Base-by-base conservation (phyloP, 1,139 yeast genomes). In the Diutina mesorugosa region DNA sequence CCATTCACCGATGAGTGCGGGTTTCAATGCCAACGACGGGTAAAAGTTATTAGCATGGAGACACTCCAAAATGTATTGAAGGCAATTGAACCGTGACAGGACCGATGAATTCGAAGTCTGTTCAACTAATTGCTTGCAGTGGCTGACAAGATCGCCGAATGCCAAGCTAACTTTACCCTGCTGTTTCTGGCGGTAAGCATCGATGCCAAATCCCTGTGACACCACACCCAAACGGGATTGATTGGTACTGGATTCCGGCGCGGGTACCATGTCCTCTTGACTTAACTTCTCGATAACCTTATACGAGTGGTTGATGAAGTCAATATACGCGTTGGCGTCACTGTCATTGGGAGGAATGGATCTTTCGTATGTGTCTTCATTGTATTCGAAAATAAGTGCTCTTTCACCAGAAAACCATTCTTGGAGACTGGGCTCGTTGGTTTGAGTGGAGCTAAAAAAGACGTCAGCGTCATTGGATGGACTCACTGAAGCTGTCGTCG, bases 1-100 rank as follows among this genome's bases (percentile, higher is more conserved):
- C 93, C 93, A 87, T 56, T 73, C 76, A 16, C 76, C 68, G 52
- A 83, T 67, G 21, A 73, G 65, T 41, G 75, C 77, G 1, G 84
- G 81, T 55, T 73, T 77, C 51, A 56, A 58, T n/a, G 57, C 55
- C 41, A 54, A 54, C 7, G 57, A 45, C 6, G 54, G 67, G 0
- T 77, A 58, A 53, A 84, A 86, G 60, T 74, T 71, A 47, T 79
- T 67, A 0, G 88, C 81, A 55, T 76, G 76, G 35, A 86, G 64
- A 61, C 90, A 80, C 59, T 81, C 83, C 55, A 86, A 64, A 8
- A 86, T 78, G 58, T 75, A 73, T 45, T 78, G 65, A 18, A 76
- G 70, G 58, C 78, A 56, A 8, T 60, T 60, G 51, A 58, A 59
- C n/a, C 60, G 61, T 29, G 21, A 5, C 30, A 30, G 35, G 7